A percentile compares a stretch with the other conserved stretches of the same genome.
phyloP scores from a whole-genome alignment of 345 rosid genomes.

The Salix brachista region DNA sequence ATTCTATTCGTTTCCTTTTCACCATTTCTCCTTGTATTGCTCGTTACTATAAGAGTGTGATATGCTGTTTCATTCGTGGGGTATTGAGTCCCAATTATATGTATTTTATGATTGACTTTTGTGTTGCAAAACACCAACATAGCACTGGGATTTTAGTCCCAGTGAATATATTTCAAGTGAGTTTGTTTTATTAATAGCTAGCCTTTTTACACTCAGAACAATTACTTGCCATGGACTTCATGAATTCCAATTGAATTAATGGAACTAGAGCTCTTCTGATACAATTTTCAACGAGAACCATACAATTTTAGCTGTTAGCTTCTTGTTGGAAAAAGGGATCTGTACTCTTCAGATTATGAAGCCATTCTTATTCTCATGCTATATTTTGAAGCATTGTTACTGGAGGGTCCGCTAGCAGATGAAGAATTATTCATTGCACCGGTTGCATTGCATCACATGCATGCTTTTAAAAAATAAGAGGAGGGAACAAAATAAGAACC shows the following conservation, averaged over 20 bases:
- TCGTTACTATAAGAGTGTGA: neutral
- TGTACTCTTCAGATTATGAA: neutral
- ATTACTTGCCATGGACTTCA: neutral
- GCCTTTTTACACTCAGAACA: neutral
- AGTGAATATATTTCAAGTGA: conserved; percentile 13
- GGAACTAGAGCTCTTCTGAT: neutral
- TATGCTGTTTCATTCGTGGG: neutral
- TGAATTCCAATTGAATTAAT: neutral
- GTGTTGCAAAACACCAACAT: conserved; percentile 12
- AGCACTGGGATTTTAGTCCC: conserved; percentile 11
- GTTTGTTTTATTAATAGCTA: neutral
- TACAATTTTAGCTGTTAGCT: neutral
- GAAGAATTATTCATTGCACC: too few relatives aligned
- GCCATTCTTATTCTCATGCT: neutral
- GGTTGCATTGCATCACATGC: too few relatives aligned
- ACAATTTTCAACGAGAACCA: neutral
- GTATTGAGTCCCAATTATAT: conserved; percentile 1
- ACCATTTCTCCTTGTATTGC: neutral
- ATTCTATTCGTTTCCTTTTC: neutral
- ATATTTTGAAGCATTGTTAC: too few relatives aligned
- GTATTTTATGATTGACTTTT: conserved; percentile 9
- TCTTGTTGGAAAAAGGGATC: neutral
- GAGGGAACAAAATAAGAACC: too few relatives aligned
- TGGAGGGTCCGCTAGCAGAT: too few relatives aligned
- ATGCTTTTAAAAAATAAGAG: too few relatives aligned